Base-by-base conservation (phyloP, 2,329 filamentous ascomycete species). In the Mycosphaerella sp. region DNA sequence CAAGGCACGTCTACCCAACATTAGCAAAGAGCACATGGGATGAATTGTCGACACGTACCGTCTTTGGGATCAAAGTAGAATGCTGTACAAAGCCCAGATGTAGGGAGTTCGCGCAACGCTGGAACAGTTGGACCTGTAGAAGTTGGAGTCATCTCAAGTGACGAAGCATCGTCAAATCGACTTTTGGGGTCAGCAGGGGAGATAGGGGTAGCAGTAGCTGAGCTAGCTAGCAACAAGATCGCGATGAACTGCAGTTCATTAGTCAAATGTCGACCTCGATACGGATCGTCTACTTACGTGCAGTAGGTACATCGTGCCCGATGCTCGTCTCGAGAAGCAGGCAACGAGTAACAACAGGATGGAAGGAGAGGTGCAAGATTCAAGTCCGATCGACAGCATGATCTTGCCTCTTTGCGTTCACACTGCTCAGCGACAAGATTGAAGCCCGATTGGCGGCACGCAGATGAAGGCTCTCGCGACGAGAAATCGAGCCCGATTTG, bases 31-130 rank as follows among this genome's bases (percentile, higher is more conserved):
- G 21, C 21, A 25, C 67, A 69, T 10, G 8, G n/a, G 6, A 14
- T 16, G n/a, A 27, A n/a, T 36, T 16, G 6, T 30, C 6, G 14
- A 25, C 10, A 7, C 45, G 25, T 41, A 48, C 45, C 37, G 6
- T 41, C 28, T 41, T 48, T 63, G 6, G 57, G 49, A 36, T 69
- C 65, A 53, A 70, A 72, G 21, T 53, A 50, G 16, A 44, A 41
- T 41, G 42, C 42, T 17, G 47, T 52, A 21, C 55, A 55, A 5
- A 36, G 34, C n/a, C 45, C 45, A 41, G 17, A 39, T 17, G 49
- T 46, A 18, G 45, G 44, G 25, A 40, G 41, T 14, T 34, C 43
- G 14, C 25, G 21, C 18, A 21, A 34, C 13, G 37, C 32, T 9
- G 43, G n/a, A 37, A 18, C 16, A 27, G 28, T 14, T 32, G 4